Evolutionary conservation across 257 asterid species (phyloP), one percentile per base, ranked within the genome.

Genomic region (Rhazya stricta): DNA sequence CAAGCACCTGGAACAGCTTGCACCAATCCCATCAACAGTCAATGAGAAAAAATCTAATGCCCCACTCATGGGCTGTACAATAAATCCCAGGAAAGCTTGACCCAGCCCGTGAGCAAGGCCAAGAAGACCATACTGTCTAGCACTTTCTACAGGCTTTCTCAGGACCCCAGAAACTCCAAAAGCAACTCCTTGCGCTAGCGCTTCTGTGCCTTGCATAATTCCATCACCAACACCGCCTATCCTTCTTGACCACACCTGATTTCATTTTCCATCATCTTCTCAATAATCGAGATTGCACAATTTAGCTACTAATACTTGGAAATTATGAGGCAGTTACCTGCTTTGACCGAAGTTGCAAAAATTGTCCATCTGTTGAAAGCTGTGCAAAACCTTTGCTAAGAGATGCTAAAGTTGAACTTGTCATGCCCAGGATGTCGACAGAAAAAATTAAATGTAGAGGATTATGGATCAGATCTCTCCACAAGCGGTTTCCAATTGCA

Each of bases 21-120:
- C 99, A 84, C 98, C 97, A 79, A 95, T 89, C 60, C 99, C 99
- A 62, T 91, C 97, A 65, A 95, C 99, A 63, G 99, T 95, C 86
- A 95, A 83, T 53, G 99, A 95, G 85, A 95, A 84, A 79, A 95
- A 95, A 75, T 95, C 99, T 74, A 95, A 84, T 58, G 98, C 99
- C 78, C 99, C 99, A 84, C 98, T 95, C 81, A 95, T 79, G 60
- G 99, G 99, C 83, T 95, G 99, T 76, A 85, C 97, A 77, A 95
- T 80, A 45, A 95, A 88, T 72, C 99, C 99, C 67, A 95, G 78
- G 81, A 88, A 88, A 74, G 97, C 99, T 84, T 87, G 99, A 78
- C 99, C 99, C 73, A 95, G 84, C 43, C 99, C 99, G 83, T 95
- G 99, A 75, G 96, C 99, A 79, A 95, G 91, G 81, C 99, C 99